Evolutionary conservation across 2,329 filamentous ascomycete species (phyloP).

Genomic region (Exophiala mesophila): DNA sequence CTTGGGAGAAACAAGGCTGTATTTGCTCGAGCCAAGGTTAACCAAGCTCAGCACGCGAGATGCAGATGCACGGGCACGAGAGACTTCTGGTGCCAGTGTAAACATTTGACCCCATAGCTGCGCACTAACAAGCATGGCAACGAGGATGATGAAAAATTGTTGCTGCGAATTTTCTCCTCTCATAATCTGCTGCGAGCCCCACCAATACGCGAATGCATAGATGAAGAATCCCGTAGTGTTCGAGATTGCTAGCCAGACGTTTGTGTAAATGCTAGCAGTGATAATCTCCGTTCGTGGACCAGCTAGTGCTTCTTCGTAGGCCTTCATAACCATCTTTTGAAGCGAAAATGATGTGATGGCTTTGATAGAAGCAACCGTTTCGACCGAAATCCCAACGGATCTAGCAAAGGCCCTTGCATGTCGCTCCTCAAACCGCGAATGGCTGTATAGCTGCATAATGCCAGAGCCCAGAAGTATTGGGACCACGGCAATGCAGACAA

Average conservation of each 20-base stretch:
- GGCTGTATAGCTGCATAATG: conserved; percentile 59
- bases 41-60: conserved; percentile 67
- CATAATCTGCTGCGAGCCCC: conserved; percentile 66
- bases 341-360: conserved; percentile 49
- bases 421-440: conserved; percentile 55
- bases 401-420: conserved; percentile 49
- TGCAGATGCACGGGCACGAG: conserved; percentile 81
- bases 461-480: conserved; percentile 65
- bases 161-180: conserved; percentile 62
- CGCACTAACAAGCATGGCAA: conserved; percentile 36
- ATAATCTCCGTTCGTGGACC: conserved; percentile 47
- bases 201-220: conserved; percentile 59
- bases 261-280: conserved; percentile 44
- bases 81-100: conserved; percentile 52
- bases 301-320: conserved; percentile 42
- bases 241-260: conserved; percentile 43
- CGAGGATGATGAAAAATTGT: conserved; percentile 57
- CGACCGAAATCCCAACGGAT: conserved; percentile 48
- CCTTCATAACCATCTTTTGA: conserved; percentile 45
- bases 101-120: conserved; percentile 32
- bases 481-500: conserved; percentile 64
- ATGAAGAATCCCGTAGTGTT: conserved; percentile 35
- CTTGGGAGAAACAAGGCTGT: neutral
- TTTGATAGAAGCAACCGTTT: conserved; percentile 49
- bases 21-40: conserved; percentile 1